Percentiles rank a stretch among this genome's conserved stretches.
Conservation (phyloP, 768 basidiomycete genomes). For the Mycena rebaudengoi region DNA sequence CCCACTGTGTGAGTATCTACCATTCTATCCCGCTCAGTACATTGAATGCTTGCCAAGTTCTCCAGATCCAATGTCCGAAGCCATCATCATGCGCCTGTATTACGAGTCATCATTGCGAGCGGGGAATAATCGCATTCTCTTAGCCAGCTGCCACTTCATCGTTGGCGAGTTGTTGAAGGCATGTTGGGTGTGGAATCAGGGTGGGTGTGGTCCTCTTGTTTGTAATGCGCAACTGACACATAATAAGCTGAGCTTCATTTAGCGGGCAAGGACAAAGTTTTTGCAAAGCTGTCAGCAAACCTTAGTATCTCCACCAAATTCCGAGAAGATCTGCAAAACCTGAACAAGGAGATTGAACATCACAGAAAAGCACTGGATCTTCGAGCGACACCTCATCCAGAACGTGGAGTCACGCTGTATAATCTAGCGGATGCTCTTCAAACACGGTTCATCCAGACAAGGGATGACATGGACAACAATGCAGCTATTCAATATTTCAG, state of each 20-base stretch:
- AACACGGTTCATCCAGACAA: neutral
- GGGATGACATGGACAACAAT: neutral
- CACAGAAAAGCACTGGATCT: neutral
- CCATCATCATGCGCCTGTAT: neutral
- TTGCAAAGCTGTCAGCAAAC: neutral
- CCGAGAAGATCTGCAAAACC: neutral
- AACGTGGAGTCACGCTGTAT: neutral
- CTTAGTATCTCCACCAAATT: neutral
- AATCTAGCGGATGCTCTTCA: neutral
- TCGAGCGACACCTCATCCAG: neutral
- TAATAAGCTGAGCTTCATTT: neutral
- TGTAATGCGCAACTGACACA: neutral
- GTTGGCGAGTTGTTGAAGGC: neutral
- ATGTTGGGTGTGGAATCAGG: neutral
- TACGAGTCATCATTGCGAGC: constrained; percentile 1
- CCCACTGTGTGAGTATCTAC: neutral
- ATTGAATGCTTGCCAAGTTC: neutral
- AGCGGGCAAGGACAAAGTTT: neutral
- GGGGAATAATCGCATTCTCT: neutral
- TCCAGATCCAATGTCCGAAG: constrained; percentile 2
- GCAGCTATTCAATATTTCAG: too few species aligned
- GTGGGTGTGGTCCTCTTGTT: neutral
- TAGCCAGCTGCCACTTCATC: neutral
- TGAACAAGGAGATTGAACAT: constrained; percentile 1
- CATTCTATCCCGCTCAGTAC: neutral